Evolutionary conservation across 2,329 filamentous ascomycete genomes (phyloP), one percentile per base, ranked within the genome.

Genomic region (Calonectria multiphialidica): DNA sequence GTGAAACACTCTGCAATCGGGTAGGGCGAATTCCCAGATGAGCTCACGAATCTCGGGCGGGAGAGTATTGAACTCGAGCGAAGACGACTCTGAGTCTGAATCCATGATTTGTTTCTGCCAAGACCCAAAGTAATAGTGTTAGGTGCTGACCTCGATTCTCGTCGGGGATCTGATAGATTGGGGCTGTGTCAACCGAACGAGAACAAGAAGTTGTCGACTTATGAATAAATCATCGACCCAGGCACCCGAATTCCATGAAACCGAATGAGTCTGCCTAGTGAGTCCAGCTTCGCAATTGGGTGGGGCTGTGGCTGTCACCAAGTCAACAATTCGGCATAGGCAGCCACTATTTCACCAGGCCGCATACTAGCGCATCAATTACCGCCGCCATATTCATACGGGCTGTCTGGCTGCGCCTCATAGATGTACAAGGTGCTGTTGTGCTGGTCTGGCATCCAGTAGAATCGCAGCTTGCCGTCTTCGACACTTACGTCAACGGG

Each of bases 371-470:
- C 37, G 49, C 37, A 53, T 73, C 21, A 68, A 50, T 45, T 35
- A 8, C 72, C 76, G 16, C 75, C 77, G 16, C 75, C 75, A 61
- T 73, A 75, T 40, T 76, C 66, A 59, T 75, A 78, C 18, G 72
- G 68, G 53, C 73, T 75, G 28, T 77, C 72, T 3, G 72, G 75
- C 68, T 82, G 74, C 2, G 85, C 84, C 79, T 88, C 87, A 72
- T 87, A 87, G 0, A 87, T 81, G 74, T 88, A 88, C 70, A 89
- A 69, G 5, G 84, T 87, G 45, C 84, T 84, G 59, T 86, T 84
- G 55, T 83, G 81, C 77, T 87, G 85, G 73, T 89, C 87, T 1
- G 87, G 87, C 72, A 87, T 75, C 72, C 86, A 87, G 73, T 86
- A 88, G 30, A 89, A 75, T 70, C 86, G 80, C 81, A 88, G 66